Conservation (phyloP, 345 rosid species). For the Eucalyptus polyanthemos region DNA sequence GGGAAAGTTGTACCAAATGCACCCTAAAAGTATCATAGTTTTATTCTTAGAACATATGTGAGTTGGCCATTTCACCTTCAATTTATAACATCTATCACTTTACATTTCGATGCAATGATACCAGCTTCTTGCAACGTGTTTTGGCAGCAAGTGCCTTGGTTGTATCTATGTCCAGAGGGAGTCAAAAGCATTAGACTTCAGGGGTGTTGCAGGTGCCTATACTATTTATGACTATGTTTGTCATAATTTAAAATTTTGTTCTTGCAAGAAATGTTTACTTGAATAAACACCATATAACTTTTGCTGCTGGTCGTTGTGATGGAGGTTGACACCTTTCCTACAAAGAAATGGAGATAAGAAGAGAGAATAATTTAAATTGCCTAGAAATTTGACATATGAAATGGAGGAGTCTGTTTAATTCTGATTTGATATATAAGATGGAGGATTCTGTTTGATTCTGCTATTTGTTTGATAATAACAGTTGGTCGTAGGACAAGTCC, state of each 20-base stretch:
- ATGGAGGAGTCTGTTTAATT: neutral
- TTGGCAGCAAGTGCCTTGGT: conserved; percentile 93
- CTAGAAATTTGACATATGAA: neutral
- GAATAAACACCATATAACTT: neutral
- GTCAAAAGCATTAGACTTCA: conserved; percentile 74
- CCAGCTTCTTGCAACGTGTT: neutral
- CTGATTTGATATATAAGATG: neutral
- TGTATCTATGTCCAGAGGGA: conserved; percentile 91
- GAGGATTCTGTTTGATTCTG: neutral
- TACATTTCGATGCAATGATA: neutral
- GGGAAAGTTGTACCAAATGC: too few species aligned
- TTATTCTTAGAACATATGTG: neutral
- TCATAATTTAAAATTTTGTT: neutral
- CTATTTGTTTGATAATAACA: neutral
- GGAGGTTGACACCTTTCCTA: neutral
- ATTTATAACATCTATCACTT: neutral
- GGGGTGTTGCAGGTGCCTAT: conserved; percentile 81
- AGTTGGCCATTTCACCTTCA: neutral
- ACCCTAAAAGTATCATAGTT: neutral
- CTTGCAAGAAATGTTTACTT: neutral
- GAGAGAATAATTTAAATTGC: neutral
- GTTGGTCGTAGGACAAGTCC: neutral
- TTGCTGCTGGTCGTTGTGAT: neutral
- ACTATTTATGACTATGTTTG: neutral
- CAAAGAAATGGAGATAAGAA: neutral